Percentiles rank a stretch among this genome's conserved stretches.
Evolutionary conservation across 345 rosid genomes (phyloP).

Genomic region (Boechera retrofracta): DNA sequence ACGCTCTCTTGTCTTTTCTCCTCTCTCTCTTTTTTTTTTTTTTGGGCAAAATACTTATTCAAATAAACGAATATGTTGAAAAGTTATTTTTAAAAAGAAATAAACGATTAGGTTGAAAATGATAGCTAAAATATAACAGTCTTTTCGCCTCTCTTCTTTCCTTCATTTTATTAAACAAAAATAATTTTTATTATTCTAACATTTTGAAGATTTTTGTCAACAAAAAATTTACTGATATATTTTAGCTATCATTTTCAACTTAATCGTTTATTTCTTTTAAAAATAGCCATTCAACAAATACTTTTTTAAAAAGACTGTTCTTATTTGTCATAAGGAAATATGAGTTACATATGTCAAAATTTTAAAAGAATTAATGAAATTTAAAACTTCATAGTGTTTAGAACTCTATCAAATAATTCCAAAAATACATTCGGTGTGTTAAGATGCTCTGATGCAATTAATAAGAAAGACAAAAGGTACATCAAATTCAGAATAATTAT

Average conservation of each 20-base stretch:
- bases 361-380: neutral
- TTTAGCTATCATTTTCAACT: neutral
- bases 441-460: neutral
- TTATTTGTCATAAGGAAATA: neutral
- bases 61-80: too few relatives aligned
- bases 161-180: neutral
- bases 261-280: neutral
- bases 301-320: neutral
- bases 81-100: too few relatives aligned
- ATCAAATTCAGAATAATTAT: neutral
- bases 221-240: neutral
- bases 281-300: neutral
- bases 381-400: neutral
- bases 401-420: slow-evolving; percentile 20
- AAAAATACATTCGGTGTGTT: slow-evolving; percentile 29
- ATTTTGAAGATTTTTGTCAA: neutral
- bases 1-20: slow-evolving; percentile 25
- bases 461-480: slow-evolving; percentile 8
- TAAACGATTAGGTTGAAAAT: too few relatives aligned
- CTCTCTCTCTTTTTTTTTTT: neutral
- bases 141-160: neutral
- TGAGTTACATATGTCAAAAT: neutral
- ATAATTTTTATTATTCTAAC: neutral
- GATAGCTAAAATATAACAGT: too few relatives aligned
- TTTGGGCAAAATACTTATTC: too few relatives aligned